Evolutionary conservation across 495 filamentous ascomycete genomes (phyloP).

Genomic region (Penicillium ucsense): DNA sequence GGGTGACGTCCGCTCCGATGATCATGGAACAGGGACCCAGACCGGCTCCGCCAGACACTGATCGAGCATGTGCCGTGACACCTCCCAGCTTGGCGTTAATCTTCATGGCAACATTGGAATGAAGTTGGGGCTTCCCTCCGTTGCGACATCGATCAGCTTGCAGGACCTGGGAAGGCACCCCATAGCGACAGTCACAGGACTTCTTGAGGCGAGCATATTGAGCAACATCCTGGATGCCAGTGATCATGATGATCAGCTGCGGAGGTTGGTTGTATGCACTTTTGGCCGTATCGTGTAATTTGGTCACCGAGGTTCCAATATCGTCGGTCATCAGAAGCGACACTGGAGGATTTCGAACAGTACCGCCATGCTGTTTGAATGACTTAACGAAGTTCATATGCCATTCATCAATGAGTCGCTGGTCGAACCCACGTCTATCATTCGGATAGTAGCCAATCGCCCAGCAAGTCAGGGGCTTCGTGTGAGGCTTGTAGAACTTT

Average conservation of each 20-base stretch:
- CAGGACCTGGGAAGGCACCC: slow-evolving; percentile 64
- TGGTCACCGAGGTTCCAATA: not conserved
- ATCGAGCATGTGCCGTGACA: slow-evolving; percentile 43
- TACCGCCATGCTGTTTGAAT: slow-evolving; percentile 66
- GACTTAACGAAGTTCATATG: slow-evolving; percentile 46
- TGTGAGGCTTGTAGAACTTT: slow-evolving; percentile 59
- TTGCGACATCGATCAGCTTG: slow-evolving; percentile 47
- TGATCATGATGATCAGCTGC: slow-evolving; percentile 62
- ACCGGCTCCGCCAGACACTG: slow-evolving; percentile 17
- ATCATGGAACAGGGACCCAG: slow-evolving; percentile 54
- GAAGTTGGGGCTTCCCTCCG: slow-evolving; percentile 61
- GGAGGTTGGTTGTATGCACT: slow-evolving; percentile 17
- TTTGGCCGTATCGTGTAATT: not conserved
- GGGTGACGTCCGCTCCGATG: slow-evolving; percentile 85
- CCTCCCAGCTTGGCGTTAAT: slow-evolving; percentile 95
- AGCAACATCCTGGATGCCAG: slow-evolving; percentile 53
- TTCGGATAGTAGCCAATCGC: slow-evolving; percentile 49
- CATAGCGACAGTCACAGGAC: slow-evolving; percentile 69
- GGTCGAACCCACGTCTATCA: slow-evolving; percentile 28
- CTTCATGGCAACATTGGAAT: slow-evolving; percentile 87
- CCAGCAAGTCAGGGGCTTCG: slow-evolving; percentile 55
- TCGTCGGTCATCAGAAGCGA: not conserved
- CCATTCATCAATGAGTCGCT: slow-evolving; percentile 45
- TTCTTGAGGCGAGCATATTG: slow-evolving; percentile 76
- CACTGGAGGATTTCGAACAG: slow-evolving; percentile 23